phyloP scores from a whole-genome alignment of 768 basidiomycete species.

The Mycena polygramma region DNA sequence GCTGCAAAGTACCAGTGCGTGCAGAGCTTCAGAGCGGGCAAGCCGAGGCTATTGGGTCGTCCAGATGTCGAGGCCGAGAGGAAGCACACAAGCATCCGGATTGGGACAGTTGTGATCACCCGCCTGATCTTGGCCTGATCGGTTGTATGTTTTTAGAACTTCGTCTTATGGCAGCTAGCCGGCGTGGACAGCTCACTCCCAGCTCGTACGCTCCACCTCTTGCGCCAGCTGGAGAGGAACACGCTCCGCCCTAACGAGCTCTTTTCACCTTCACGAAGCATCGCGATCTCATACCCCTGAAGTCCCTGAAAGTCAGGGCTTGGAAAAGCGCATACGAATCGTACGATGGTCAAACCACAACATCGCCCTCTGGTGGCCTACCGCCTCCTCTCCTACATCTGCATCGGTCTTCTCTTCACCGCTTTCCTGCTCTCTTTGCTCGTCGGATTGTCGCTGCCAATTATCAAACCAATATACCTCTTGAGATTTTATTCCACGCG shows the following conservation, averaged over 20 bases:
- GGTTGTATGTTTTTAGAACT: constrained; percentile 1
- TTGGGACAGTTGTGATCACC: neutral
- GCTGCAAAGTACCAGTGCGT: neutral
- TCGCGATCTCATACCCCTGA: constrained; percentile 25
- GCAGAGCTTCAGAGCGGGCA: neutral
- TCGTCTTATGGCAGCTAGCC: neutral
- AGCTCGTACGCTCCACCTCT: constrained; percentile 9
- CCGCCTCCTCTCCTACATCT: constrained; percentile 59
- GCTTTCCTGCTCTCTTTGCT: constrained; percentile 83
- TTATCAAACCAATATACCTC: constrained; percentile 78
- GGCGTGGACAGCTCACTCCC: neutral
- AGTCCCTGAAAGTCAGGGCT: constrained; percentile 7
- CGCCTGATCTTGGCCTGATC: neutral
- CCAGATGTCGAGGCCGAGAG: neutral
- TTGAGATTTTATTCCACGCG: constrained; percentile 58
- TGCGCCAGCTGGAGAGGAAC: constrained; percentile 9
- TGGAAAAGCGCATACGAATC: too few species aligned
- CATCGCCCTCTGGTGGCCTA: constrained; percentile 62
- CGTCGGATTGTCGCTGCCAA: constrained; percentile 80
- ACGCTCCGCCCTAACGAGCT: constrained; percentile 9
- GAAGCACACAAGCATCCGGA: neutral
- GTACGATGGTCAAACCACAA: constrained; percentile 34
- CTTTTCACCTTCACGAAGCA: neutral
- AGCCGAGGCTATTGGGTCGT: neutral
- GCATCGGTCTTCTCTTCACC: constrained; percentile 63